Conservation (phyloP, 2,329 filamentous ascomycete genomes). For the Ascomycota sp. region DNA sequence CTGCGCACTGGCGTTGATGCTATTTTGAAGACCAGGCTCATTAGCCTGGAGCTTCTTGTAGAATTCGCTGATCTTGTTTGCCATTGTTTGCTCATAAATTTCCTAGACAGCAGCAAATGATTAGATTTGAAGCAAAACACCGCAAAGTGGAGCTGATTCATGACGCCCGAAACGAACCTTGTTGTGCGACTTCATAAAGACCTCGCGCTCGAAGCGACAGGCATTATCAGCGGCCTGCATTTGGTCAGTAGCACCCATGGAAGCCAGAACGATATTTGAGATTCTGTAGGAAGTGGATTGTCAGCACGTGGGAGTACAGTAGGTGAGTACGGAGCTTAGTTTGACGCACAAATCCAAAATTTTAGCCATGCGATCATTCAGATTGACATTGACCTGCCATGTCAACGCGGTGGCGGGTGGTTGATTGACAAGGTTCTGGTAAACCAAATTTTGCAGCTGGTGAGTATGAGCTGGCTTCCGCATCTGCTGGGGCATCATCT, state of each 20-base stretch:
- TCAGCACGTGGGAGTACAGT: no score
- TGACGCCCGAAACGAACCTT: conserved; percentile 18
- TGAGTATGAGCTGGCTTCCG: conserved; percentile 9
- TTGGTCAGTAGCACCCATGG: conserved; percentile 18
- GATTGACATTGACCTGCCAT: conserved; percentile 19
- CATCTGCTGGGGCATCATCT: conserved; percentile 24
- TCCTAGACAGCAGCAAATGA: conserved; percentile 18
- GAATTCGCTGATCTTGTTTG: conserved; percentile 24
- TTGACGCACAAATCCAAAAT: conserved; percentile 22
- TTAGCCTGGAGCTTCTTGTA: conserved; percentile 29
- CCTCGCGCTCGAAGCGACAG: conserved; percentile 25
- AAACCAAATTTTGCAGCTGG: conserved; percentile 19
- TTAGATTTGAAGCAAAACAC: no score
- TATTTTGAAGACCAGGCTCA: conserved; percentile 26
- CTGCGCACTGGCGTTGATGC: conserved; percentile 24
- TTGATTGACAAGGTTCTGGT: conserved; percentile 16
- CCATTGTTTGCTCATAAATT: conserved; percentile 28
- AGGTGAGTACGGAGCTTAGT: no score
- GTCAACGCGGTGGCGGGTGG: conserved; percentile 11
- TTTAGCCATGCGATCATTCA: conserved; percentile 21
- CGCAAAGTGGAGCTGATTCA: background rate
- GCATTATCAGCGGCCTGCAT: conserved; percentile 20
- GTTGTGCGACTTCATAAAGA: conserved; percentile 22
- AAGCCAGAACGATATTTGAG: conserved; percentile 28
- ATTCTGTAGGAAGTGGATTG: conserved; percentile 21